Conservation (phyloP, 345 rosid species). For the Moringa oleifera region DNA sequence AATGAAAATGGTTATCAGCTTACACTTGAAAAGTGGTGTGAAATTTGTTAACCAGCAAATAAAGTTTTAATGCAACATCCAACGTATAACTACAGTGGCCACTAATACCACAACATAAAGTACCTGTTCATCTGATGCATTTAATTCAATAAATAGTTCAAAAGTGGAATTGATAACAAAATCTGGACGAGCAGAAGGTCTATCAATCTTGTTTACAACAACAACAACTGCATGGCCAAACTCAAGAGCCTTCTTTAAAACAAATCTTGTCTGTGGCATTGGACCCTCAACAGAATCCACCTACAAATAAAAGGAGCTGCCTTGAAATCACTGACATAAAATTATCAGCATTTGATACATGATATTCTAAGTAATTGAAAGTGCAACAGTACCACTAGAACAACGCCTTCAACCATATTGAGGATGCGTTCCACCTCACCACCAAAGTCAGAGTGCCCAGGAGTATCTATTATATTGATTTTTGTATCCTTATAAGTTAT, state of each 20-base stretch:
- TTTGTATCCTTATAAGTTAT: constrained; percentile 81
- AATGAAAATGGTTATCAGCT: background rate
- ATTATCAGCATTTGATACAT: background rate
- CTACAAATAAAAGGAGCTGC: constrained; percentile 28
- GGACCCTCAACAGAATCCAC: constrained; percentile 99
- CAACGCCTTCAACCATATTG: constrained; percentile 99
- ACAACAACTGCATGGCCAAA: constrained; percentile 96
- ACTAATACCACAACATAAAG: constrained; percentile 1
- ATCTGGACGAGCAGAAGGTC: constrained; percentile 95
- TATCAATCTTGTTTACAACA: constrained; percentile 94
- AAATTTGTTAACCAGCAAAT: background rate
- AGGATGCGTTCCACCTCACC: constrained; percentile 99
- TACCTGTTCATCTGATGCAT: constrained; percentile 99
- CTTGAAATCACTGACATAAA: constrained; percentile 1
- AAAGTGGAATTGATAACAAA: constrained; percentile 90
- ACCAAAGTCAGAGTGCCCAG: constrained; percentile 98
- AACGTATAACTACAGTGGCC: background rate
- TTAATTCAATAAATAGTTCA: constrained; percentile 91
- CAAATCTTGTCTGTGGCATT: constrained; percentile 98
- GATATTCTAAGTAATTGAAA: constrained; percentile 8
- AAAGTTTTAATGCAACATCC: background rate
- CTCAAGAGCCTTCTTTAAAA: constrained; percentile 93
- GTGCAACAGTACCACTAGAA: constrained; percentile 71
- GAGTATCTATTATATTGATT: constrained; percentile 92
- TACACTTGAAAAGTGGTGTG: background rate